Conservation (phyloP, 139 green algal genomes). For the Mesostigma viride region DNA sequence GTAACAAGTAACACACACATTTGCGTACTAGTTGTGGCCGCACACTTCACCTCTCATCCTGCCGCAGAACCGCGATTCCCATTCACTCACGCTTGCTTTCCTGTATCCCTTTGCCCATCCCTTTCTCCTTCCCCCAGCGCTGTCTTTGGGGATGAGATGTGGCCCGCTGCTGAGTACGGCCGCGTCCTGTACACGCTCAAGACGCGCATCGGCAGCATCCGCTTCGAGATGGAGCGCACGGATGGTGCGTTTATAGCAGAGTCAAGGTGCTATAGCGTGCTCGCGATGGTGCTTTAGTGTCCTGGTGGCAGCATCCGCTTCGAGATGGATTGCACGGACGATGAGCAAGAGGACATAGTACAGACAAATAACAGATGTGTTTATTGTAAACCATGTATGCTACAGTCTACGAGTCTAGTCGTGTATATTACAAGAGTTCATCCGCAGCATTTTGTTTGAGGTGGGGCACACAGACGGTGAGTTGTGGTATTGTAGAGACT, state of each 20-base stretch:
- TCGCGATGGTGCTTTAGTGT: no score
- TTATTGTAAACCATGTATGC: no score
- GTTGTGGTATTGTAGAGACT: no score
- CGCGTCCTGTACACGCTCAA: conserved; percentile 93
- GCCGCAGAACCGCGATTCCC: background rate
- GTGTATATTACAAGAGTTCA: no score
- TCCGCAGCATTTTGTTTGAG: no score
- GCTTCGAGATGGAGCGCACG: conserved; percentile 76
- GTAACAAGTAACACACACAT: background rate
- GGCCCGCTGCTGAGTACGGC: conserved; percentile 85
- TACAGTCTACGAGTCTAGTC: no score
- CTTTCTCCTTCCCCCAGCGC: conserved; percentile 35
- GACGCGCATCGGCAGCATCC: conserved; percentile 82
- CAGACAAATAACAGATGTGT: no score
- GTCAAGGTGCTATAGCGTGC: no score
- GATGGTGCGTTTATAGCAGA: no score
- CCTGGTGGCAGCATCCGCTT: conserved; percentile 88
- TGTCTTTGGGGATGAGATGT: conserved; percentile 92
- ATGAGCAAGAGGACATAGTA: no score
- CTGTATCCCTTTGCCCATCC: background rate
- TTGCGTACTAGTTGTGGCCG: background rate
- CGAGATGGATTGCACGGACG: conserved; percentile 70
- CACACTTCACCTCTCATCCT: background rate
- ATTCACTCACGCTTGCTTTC: background rate
- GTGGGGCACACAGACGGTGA: no score